Base-by-base conservation (phyloP, 2,329 filamentous ascomycete species). In the Pseudogymnoascus sp. region DNA sequence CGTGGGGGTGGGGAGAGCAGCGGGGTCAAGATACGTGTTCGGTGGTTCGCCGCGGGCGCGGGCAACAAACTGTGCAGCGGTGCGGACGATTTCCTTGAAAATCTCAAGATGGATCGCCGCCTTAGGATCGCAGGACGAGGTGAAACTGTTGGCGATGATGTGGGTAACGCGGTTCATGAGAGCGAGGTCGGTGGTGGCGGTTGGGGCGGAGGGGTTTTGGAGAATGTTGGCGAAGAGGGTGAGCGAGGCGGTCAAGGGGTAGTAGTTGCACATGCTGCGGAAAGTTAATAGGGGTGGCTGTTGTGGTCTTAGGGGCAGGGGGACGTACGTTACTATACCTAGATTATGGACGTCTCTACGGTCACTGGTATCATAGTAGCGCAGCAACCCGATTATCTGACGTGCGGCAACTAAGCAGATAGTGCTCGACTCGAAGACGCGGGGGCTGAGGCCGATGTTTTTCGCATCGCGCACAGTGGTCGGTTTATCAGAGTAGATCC, bases 201-300 rank as follows among this genome's bases (percentile, higher is more conserved):
- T 83, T 1, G 87, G 84, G 70, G 97, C 93, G 60, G 91, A 83
- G 0, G 93, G 94, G 67, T 97, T 97, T 71, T 97, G 91, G 1
- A 97, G 76, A 43, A 97, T 94, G 70, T 97, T 96, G 62, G 91
- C 91, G 70, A 97, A 97, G 0, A 97, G 78, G 0, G 92, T 96
- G 35, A 97, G 90, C 2, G 96, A 81, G 1, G 93, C 89, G 0
- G 91, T 95, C 5, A 97, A 91, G 0, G 93, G 93, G 75, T 96
- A 97, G 74, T 97, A 97, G 15, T 58, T 58, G 53, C 53, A 58
- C 33, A 58, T 37, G 6, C 53, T 58, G 30, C 33, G 30, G 12
- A 14, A 15, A 1, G 53, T 58, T 22, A 36, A 22, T 36, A 20
- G 25, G 35, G 30, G 53, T 22, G 53, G 53, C 30, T 36, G 30